Evolutionary conservation across 2,329 filamentous ascomycete species (phyloP).

Genomic region (Pseudocercospora crystallina): DNA sequence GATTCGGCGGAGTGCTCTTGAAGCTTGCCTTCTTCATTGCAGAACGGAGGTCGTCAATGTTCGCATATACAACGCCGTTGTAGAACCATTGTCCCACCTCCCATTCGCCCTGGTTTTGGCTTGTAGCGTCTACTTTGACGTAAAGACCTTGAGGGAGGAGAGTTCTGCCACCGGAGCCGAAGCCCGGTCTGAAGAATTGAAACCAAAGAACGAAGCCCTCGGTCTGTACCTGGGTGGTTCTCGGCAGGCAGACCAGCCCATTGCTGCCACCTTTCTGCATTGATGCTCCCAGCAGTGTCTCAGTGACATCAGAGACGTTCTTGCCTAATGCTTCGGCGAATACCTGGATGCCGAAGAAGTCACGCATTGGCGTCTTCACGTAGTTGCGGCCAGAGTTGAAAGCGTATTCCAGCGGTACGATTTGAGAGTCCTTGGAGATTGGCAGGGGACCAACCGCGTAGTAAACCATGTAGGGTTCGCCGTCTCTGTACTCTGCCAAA

Average conservation of each 20-base stretch:
- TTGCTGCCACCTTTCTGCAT: constrained; percentile 43
- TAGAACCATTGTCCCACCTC: constrained; percentile 52
- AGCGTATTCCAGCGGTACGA: constrained; percentile 44
- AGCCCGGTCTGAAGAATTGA: constrained; percentile 44
- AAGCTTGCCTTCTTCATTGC: constrained; percentile 48
- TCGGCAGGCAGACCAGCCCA: constrained; percentile 35
- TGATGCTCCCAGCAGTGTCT: constrained; percentile 47
- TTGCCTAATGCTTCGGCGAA: constrained; percentile 31
- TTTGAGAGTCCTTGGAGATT: constrained; percentile 39
- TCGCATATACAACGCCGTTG: constrained; percentile 53
- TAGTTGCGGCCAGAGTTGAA: constrained; percentile 43
- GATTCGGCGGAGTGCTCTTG: constrained; percentile 48
- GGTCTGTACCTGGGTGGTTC: constrained; percentile 44
- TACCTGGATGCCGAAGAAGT: constrained; percentile 27
- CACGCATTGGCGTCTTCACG: constrained; percentile 31
- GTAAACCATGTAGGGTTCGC: constrained; percentile 42
- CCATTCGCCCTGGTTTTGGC: constrained; percentile 54
- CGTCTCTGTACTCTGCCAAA: constrained; percentile 43
- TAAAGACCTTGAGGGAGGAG: constrained; percentile 50
- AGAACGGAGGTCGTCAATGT: constrained; percentile 48
- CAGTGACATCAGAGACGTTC: constrained; percentile 44
- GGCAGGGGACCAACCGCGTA: constrained; percentile 54
- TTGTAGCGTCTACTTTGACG: constrained; percentile 49
- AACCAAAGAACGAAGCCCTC: constrained; percentile 51
- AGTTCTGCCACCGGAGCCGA: constrained; percentile 44